Conservation (phyloP, 2,329 filamentous ascomycete genomes). For the Trichophyton verrucosum region DNA sequence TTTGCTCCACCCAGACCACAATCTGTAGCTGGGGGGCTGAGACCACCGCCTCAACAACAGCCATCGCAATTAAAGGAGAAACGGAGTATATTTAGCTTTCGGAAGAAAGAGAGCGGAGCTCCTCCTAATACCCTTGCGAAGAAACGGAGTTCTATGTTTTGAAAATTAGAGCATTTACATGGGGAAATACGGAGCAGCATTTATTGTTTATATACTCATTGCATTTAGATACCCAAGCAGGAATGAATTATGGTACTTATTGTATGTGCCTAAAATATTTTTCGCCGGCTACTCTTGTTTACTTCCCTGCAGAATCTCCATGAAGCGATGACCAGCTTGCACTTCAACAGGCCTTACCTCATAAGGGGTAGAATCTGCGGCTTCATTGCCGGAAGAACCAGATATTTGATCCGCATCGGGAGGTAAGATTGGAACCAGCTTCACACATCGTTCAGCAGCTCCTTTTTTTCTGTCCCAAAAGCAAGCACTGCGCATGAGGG, state of each 20-base stretch:
- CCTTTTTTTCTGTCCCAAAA: constrained; percentile 33
- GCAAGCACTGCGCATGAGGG: constrained; percentile 31
- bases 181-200: not conserved
- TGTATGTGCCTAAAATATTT: not conserved
- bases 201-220: not conserved
- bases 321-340: constrained; percentile 11
- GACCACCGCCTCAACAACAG: not conserved
- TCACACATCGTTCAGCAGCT: constrained; percentile 27
- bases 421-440: constrained; percentile 10
- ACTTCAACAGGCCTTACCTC: constrained; percentile 6
- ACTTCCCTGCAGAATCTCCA: not conserved
- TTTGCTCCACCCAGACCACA: not conserved
- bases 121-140: constrained; percentile 27
- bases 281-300: not conserved
- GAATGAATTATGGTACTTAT: not conserved
- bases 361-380: not conserved
- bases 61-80: constrained; percentile 25
- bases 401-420: not conserved
- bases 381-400: not conserved
- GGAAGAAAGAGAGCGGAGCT: constrained; percentile 18
- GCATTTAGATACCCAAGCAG: not conserved
- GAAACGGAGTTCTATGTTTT: constrained; percentile 37
- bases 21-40: not conserved
- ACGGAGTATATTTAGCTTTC: constrained; percentile 36
- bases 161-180: not conserved